phyloP scores from a whole-genome alignment of 768 basidiomycete genomes.

The Megacollybia marginata region DNA sequence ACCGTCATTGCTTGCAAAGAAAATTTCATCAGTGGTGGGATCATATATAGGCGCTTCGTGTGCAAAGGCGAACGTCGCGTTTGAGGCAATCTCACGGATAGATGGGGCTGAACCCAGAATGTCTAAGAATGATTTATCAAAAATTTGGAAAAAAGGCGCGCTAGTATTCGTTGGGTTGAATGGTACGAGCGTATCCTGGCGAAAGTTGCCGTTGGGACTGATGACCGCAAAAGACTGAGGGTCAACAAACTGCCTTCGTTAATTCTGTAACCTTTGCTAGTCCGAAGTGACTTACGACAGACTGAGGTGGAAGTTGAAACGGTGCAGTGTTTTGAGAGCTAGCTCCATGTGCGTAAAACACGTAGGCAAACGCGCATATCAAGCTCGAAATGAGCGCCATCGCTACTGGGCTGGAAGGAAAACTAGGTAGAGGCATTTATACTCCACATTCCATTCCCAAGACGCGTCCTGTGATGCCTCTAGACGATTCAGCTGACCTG shows the following conservation, averaged over 20 bases:
- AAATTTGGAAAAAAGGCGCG: conserved; percentile 43
- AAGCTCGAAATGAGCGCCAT: too few species aligned
- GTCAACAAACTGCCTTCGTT: conserved; percentile 22
- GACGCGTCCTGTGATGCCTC: too few species aligned
- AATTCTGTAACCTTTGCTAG: background rate
- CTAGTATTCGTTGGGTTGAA: conserved; percentile 40
- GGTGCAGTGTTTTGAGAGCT: background rate
- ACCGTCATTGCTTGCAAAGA: conserved; percentile 67
- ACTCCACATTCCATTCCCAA: too few species aligned
- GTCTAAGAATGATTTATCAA: conserved; percentile 42
- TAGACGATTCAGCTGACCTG: too few species aligned
- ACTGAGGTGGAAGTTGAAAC: background rate
- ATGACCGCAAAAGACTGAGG: conserved; percentile 31
- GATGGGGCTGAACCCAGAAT: conserved; percentile 53
- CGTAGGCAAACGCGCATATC: background rate
- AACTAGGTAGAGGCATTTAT: too few species aligned
- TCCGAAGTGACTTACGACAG: background rate
- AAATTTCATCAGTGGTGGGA: conserved; percentile 61
- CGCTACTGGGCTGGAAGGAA: too few species aligned
- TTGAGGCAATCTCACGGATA: conserved; percentile 52
- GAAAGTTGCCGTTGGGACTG: conserved; percentile 18
- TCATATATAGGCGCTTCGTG: conserved; percentile 75
- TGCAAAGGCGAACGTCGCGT: conserved; percentile 62
- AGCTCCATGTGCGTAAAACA: background rate
- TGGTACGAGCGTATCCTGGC: conserved; percentile 13